These are phyloP conservation scores for Trametes hirsuta DNA, from an alignment of 1,284 basidiomycete species.

Conservation along the genomic window DNA sequence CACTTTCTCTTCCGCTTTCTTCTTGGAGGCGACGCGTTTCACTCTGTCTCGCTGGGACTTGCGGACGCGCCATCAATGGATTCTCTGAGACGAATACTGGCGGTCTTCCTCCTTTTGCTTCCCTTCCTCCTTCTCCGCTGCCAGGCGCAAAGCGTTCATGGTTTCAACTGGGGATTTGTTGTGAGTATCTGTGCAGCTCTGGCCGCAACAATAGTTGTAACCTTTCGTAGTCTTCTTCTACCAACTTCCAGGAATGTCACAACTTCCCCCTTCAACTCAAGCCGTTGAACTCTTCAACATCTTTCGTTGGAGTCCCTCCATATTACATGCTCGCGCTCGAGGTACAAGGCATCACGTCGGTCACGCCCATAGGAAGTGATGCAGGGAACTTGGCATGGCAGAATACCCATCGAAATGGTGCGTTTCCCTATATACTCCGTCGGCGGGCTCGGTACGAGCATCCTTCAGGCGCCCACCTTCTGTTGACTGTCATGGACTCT, in stretches of 20 bases:
- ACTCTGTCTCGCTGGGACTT: slow-evolving; percentile 9
- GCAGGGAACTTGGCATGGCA: slow-evolving; percentile 45
- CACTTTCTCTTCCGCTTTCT: slow-evolving; percentile 6
- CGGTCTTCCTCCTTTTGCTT: slow-evolving; percentile 9
- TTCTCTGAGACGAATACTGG: slow-evolving; percentile 24
- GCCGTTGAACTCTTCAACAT: slow-evolving; percentile 15
- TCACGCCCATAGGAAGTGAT: slow-evolving; percentile 43
- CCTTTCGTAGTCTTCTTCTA: slow-evolving; percentile 15
- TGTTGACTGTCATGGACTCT: slow-evolving; percentile 50
- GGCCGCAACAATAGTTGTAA: neutral
- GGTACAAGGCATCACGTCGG: slow-evolving; percentile 44
- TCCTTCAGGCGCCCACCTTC: slow-evolving; percentile 27
- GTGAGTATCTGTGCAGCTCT: slow-evolving; percentile 8
- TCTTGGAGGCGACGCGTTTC: neutral
- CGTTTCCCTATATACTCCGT: slow-evolving; percentile 21
- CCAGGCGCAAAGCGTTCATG: slow-evolving; percentile 18
- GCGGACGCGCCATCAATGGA: slow-evolving; percentile 18
- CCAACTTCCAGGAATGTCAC: slow-evolving; percentile 27
- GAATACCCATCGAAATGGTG: slow-evolving; percentile 47
- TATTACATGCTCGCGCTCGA: slow-evolving; percentile 55
- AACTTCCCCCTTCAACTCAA: slow-evolving; percentile 21
- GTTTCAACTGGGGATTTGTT: slow-evolving; percentile 32
- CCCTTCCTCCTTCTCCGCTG: slow-evolving; percentile 11
- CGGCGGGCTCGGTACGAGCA: neutral
- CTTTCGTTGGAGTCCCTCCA: slow-evolving; percentile 40